Conservation (phyloP, 2,329 filamentous ascomycete species). For the Fonsecaea monophora region DNA sequence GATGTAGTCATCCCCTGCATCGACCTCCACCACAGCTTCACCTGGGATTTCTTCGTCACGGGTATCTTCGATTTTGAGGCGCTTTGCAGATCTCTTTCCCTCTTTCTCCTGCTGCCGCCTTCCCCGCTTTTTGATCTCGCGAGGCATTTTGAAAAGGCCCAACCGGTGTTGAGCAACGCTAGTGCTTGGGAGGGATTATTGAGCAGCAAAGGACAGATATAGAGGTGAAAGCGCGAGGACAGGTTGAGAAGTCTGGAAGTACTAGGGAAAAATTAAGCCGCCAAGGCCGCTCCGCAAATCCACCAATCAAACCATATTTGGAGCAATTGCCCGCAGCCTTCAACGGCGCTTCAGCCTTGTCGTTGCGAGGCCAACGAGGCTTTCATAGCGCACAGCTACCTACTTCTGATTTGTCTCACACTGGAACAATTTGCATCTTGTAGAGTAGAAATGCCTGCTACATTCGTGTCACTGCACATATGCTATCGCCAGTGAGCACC, state of each 20-base stretch:
- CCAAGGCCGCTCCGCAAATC: slow-evolving; percentile 8
- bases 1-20: slow-evolving; percentile 49
- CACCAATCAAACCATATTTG: slow-evolving; percentile 1
- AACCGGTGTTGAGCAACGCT: background rate
- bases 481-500: no score
- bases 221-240: background rate
- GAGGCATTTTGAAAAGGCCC: slow-evolving; percentile 47
- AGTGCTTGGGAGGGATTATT: background rate
- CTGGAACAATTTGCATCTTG: no score
- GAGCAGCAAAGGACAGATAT: background rate
- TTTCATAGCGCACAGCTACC: background rate
- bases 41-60: slow-evolving; percentile 38
- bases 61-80: slow-evolving; percentile 46
- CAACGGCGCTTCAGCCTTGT: background rate
- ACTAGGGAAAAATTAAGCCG: slow-evolving; percentile 9
- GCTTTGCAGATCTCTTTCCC: slow-evolving; percentile 49
- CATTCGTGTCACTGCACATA: no score
- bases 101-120: slow-evolving; percentile 49
- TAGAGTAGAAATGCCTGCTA: no score
- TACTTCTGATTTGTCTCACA: no score
- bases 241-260: background rate
- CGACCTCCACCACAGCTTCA: slow-evolving; percentile 29
- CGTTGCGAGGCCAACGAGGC: background rate
- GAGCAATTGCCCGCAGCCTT: slow-evolving; percentile 2
- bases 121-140: slow-evolving; percentile 56